Base-by-base conservation (phyloP, 805 yeast genomes). In the Candida sonorensis region DNA sequence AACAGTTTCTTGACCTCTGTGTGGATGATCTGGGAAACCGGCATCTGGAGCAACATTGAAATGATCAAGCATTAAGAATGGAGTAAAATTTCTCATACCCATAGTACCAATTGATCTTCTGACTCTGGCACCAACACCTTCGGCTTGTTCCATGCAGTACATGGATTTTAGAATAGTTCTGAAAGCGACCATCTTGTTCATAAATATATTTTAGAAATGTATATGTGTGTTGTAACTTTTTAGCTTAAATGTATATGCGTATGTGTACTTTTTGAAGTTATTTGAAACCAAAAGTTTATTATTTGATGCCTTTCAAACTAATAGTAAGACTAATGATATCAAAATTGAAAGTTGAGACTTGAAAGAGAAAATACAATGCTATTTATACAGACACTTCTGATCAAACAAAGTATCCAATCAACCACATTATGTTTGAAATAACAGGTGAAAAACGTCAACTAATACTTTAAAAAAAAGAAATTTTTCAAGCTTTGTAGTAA, bases 41-140 rank as follows among this genome's bases (percentile, higher is more conserved):
- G 76, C 76, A 11, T 77, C 75, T 6, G 77, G 72, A 7, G 66
- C 50, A 27, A 75, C 76, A 28, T 63, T 66, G 55, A 86, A 85
- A 51, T 86, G 94, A 48, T 85, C 95, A 21, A 84, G 62, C 78
- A 85, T 68, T 35, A 85, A 60, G 50, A 85, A 85, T 4, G 95
- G 95, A 11, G 84, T 67, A 57, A 85, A 85, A 54, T 80, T 79
- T 47, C 88, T 67, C 67, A 77, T 69, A 16, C 66, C 61, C 57
- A 64, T 61, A 6, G 77, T 69, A 27, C 95, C 95, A 36, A 85
- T 75, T 5, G 92, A 76, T 47, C 95, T 67, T 53, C 94, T 70
- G 16, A 85, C 95, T 19, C 69, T 60, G 18, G 94, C 94, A n/a
- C 95, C 95, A 19, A 69, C 87, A 42, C 95, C 95, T 59, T 85